Percentiles rank a stretch among this genome's conserved stretches.
Evolutionary conservation across 2,329 filamentous ascomycete genomes (phyloP).

Genomic region (Verticillium nonalfalfae): DNA sequence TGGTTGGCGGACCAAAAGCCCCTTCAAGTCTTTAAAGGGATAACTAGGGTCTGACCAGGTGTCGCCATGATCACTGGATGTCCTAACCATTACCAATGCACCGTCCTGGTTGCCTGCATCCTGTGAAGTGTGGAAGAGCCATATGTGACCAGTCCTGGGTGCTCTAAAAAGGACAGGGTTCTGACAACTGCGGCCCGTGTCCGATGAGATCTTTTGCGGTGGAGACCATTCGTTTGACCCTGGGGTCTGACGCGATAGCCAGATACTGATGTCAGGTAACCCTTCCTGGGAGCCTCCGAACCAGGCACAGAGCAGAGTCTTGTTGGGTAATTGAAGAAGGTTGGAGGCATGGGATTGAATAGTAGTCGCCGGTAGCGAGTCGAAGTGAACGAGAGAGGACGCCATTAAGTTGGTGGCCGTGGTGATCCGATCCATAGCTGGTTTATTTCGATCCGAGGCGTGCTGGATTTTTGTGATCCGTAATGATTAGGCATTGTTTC

Average conservation of each 20-base stretch:
- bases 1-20: slow-evolving; percentile 34
- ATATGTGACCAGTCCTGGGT: slow-evolving; percentile 24
- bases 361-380: slow-evolving; percentile 28
- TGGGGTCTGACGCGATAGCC: slow-evolving; percentile 26
- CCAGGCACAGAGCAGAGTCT: slow-evolving; percentile 34
- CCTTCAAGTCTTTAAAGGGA: slow-evolving; percentile 24
- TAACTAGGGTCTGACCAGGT: slow-evolving; percentile 27
- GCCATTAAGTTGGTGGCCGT: background rate
- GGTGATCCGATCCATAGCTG: background rate
- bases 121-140: slow-evolving; percentile 38
- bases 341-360: slow-evolving; percentile 38
- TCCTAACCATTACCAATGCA: slow-evolving; percentile 27
- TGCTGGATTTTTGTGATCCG: background rate
- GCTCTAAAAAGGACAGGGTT: slow-evolving; percentile 34
- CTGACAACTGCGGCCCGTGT: slow-evolving; percentile 33
- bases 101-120: slow-evolving; percentile 36
- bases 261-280: slow-evolving; percentile 35
- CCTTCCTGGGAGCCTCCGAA: slow-evolving; percentile 40
- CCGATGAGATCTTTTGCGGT: slow-evolving; percentile 28
- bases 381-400: slow-evolving; percentile 3
- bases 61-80: slow-evolving; percentile 24
- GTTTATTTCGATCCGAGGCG: background rate
- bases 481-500: background rate
- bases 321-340: slow-evolving; percentile 29
- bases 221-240: slow-evolving; percentile 22